phyloP scores from a whole-genome alignment of 2,329 filamentous ascomycete genomes.

The Monosporascus sp. region DNA sequence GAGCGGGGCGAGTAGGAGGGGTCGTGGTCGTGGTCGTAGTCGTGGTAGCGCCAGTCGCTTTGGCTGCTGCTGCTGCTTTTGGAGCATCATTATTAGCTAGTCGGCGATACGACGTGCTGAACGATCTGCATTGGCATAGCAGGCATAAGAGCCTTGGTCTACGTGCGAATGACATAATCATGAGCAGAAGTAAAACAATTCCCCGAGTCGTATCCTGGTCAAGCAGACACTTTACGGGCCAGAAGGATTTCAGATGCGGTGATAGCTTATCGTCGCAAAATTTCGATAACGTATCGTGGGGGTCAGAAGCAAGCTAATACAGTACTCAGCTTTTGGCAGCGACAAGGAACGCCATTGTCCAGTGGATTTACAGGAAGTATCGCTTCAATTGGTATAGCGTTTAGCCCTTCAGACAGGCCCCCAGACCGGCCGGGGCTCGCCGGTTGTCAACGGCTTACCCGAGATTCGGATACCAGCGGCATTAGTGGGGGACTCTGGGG shows the following conservation, averaged over 20 bases:
- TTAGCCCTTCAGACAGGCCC: too few species aligned
- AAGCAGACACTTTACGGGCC: too few species aligned
- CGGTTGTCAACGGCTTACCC: slow-evolving; percentile 11
- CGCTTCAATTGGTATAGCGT: too few species aligned
- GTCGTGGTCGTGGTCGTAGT: slow-evolving; percentile 2
- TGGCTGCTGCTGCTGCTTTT: slow-evolving; percentile 9
- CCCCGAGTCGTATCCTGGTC: too few species aligned
- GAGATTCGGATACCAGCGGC: slow-evolving; percentile 12
- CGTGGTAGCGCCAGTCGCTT: slow-evolving; percentile 11
- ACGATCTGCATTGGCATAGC: slow-evolving; percentile 46
- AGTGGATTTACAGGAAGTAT: too few species aligned
- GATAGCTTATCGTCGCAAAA: too few species aligned
- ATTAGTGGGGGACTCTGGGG: slow-evolving; percentile 3
- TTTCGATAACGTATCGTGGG: too few species aligned
- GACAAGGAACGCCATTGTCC: too few species aligned
- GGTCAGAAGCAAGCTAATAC: too few species aligned
- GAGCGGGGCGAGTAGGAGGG: slow-evolving; percentile 6
- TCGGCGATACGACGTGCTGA: slow-evolving; percentile 38
- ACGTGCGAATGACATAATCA: slow-evolving; percentile 15
- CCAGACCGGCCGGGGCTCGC: not conserved
- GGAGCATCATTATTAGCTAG: slow-evolving; percentile 22
- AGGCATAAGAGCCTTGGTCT: slow-evolving; percentile 37
- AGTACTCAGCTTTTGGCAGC: too few species aligned
- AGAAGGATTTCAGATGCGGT: too few species aligned
- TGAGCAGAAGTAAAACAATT: not conserved